Conservation (phyloP, 164 flowering plant genomes). For the Platanus orientalis region DNA sequence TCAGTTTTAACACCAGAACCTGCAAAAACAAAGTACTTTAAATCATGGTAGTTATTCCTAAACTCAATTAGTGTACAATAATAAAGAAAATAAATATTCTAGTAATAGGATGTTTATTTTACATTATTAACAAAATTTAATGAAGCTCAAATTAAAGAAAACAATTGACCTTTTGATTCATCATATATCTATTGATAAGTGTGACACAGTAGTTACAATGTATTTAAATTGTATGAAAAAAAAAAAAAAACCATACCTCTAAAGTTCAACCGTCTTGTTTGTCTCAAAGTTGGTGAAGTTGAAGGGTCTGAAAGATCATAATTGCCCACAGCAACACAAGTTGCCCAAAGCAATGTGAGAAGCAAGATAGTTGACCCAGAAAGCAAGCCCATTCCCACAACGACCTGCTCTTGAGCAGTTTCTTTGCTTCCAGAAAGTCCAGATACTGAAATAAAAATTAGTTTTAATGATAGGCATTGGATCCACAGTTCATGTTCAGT, state of each 20-base stretch:
- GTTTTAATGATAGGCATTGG: no score
- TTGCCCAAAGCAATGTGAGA: conserved; percentile 82
- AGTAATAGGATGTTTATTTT: neutral
- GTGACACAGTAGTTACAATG: no score
- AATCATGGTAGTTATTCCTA: no score
- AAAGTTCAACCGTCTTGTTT: conserved; percentile 28
- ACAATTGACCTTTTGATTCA: no score
- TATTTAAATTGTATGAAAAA: neutral
- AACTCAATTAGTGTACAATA: no score
- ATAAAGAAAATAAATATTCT: neutral
- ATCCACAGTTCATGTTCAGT: no score
- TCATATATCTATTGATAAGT: no score
- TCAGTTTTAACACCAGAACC: no score
- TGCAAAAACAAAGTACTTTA: no score
- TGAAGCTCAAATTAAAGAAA: no score
- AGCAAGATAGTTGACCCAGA: conserved; percentile 99
- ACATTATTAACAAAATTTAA: neutral
- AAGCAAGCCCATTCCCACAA: conserved; percentile 96
- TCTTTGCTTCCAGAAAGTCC: conserved; percentile 13
- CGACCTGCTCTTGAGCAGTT: conserved; percentile 82
- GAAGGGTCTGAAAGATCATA: conserved; percentile 49
- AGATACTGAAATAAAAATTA: neutral
- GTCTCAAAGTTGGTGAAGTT: conserved; percentile 22
- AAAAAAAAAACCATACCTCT: conserved; percentile 37
- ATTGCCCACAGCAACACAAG: conserved; percentile 82